phyloP scores from a whole-genome alignment of 73 alveolate genomes.

The Diophrys sp. region DNA sequence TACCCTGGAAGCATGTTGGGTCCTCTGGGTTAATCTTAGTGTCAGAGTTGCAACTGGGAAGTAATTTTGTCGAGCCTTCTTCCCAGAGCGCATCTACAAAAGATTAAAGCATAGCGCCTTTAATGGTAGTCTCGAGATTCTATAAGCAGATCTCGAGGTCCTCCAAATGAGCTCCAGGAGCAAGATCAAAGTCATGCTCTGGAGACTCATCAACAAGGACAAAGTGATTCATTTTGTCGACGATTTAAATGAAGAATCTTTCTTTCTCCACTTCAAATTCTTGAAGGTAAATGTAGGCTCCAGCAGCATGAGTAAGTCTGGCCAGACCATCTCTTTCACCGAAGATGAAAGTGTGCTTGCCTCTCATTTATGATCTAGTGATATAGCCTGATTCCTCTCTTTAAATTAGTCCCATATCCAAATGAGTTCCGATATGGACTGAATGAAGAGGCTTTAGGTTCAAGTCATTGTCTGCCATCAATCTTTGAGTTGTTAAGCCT shows the following conservation, averaged over 20 bases:
- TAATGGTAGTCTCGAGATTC: background rate
- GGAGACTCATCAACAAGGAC: background rate
- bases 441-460: background rate
- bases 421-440: background rate
- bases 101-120: background rate
- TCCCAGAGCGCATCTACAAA: background rate
- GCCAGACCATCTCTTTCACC: background rate
- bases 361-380: background rate
- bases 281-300: background rate
- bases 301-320: background rate
- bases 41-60: background rate
- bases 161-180: background rate
- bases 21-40: background rate
- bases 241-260: background rate
- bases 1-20: background rate
- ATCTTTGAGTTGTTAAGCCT: background rate
- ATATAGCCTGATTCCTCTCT: background rate
- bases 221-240: background rate
- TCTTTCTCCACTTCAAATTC: background rate
- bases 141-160: background rate
- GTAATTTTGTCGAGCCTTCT: background rate
- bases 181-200: background rate
- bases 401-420: background rate
- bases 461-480: background rate
- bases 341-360: background rate